These are phyloP conservation scores for Microdochium trichocladiopsis DNA, from an alignment of 2,329 filamentous ascomycete species.

Conservation along the genomic window DNA sequence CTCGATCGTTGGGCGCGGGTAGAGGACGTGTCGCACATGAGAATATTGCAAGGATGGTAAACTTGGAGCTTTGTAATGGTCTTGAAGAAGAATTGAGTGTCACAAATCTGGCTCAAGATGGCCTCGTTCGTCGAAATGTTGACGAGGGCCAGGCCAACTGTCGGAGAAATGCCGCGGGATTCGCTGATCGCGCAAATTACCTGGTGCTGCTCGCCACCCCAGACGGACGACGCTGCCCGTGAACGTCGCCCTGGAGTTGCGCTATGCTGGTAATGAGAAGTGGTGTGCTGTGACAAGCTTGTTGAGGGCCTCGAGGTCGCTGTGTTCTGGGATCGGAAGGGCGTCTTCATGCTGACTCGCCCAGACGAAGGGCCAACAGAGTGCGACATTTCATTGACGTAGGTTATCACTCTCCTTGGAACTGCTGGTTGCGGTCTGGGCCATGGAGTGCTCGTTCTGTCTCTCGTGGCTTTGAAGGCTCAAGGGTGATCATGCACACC, in stretches of 20 bases:
- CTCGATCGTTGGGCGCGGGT: slow-evolving; percentile 28
- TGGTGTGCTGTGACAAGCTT: slow-evolving; percentile 14
- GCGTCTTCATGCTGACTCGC: not conserved
- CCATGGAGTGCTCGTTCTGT: too few species aligned
- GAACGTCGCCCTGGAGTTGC: slow-evolving; percentile 38
- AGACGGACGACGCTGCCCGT: slow-evolving; percentile 30
- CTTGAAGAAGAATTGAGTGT: slow-evolving; percentile 85
- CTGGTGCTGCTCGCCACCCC: slow-evolving; percentile 50
- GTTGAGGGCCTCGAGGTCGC: slow-evolving; percentile 1
- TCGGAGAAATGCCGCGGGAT: slow-evolving; percentile 78
- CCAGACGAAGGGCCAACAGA: not conserved
- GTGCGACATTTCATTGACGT: too few species aligned
- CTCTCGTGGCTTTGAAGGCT: too few species aligned
- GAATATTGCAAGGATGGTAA: slow-evolving; percentile 70
- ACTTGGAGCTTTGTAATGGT: slow-evolving; percentile 83
- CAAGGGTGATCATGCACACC: too few species aligned
- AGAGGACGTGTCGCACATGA: slow-evolving; percentile 72
- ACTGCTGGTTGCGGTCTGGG: too few species aligned
- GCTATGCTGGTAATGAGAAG: slow-evolving; percentile 18
- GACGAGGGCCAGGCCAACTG: slow-evolving; percentile 79
- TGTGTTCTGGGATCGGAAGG: not conserved
- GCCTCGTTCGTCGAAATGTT: slow-evolving; percentile 81
- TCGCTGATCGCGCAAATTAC: slow-evolving; percentile 87
- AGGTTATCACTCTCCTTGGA: too few species aligned
- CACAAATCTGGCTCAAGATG: slow-evolving; percentile 82